These are phyloP conservation scores for Colletotrichum sidae DNA, from an alignment of 2,329 filamentous ascomycete species.

Conservation along the genomic window DNA sequence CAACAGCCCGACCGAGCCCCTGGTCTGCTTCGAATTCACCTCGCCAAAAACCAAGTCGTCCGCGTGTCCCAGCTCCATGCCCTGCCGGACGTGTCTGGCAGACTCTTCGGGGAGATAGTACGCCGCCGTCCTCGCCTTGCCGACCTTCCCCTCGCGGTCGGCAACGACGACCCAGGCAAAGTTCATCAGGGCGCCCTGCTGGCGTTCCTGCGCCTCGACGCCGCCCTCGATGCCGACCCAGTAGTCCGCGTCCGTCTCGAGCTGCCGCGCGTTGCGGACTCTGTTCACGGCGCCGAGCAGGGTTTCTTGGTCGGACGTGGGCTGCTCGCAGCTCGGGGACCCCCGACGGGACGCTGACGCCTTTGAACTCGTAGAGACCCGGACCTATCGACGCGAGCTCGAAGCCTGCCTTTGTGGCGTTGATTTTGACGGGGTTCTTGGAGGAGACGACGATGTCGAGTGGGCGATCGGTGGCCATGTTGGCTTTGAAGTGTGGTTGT, in stretches of 20 bases:
- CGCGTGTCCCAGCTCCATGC: slow-evolving; percentile 54
- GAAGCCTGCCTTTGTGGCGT: slow-evolving; percentile 51
- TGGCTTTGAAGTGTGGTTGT: not conserved
- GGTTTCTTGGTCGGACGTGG: slow-evolving; percentile 52
- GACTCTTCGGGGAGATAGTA: slow-evolving; percentile 53
- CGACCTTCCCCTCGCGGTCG: slow-evolving; percentile 42
- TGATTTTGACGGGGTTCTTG: slow-evolving; percentile 54
- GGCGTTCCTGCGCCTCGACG: slow-evolving; percentile 43
- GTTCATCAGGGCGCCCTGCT: slow-evolving; percentile 43
- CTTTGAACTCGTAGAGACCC: slow-evolving; percentile 40
- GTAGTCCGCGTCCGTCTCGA: slow-evolving; percentile 48
- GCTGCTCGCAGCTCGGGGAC: slow-evolving; percentile 56
- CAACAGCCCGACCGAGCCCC: slow-evolving; percentile 54
- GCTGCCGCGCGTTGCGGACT: slow-evolving; percentile 46
- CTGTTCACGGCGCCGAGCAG: slow-evolving; percentile 53
- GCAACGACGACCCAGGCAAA: slow-evolving; percentile 56
- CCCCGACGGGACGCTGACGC: slow-evolving; percentile 50
- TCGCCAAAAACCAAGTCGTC: slow-evolving; percentile 52
- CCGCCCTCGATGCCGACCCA: slow-evolving; percentile 57
- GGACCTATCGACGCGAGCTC: slow-evolving; percentile 16
- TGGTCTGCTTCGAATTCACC: slow-evolving; percentile 51
- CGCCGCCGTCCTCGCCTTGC: slow-evolving; percentile 52
- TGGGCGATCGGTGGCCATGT: slow-evolving; percentile 1
- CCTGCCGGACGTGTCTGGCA: slow-evolving; percentile 47
- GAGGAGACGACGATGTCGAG: slow-evolving; percentile 49